Evolutionary conservation across 2,329 filamentous ascomycete genomes (phyloP).

Genomic region (Sarocladium oryzae): DNA sequence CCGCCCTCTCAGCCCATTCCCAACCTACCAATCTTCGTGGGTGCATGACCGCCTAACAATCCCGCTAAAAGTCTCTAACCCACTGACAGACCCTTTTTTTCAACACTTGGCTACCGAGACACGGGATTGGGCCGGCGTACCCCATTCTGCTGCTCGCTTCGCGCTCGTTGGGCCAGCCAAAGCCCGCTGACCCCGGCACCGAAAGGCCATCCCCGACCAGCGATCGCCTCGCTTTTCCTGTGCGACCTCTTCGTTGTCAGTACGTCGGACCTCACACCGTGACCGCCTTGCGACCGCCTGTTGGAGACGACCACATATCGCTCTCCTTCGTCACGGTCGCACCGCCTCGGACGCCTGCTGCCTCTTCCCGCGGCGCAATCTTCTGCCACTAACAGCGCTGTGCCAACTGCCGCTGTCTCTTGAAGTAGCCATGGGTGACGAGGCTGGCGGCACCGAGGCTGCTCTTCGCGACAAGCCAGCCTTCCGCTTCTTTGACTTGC

Average conservation of each 20-base stretch:
- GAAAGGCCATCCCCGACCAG: too few relatives aligned
- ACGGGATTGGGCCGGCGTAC: background rate
- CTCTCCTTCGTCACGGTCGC: background rate
- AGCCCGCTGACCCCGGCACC: background rate
- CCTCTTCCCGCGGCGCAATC: background rate
- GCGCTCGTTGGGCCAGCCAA: background rate
- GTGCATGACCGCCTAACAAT: background rate
- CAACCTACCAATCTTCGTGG: background rate
- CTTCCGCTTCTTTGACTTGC: constrained; percentile 7
- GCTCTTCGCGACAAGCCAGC: background rate
- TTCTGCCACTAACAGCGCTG: background rate
- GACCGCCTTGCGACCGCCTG: constrained; percentile 4
- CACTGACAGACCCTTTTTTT: background rate
- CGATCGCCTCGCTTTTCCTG: constrained; percentile 5
- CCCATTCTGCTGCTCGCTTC: background rate
- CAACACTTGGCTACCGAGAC: background rate
- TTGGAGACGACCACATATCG: constrained; percentile 3
- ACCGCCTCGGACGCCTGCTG: constrained; percentile 4
- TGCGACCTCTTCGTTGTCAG: background rate
- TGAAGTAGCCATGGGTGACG: constrained; percentile 1
- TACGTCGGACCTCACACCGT: background rate
- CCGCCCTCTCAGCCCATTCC: background rate
- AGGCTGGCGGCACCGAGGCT: constrained; percentile 1
- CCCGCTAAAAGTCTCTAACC: background rate
- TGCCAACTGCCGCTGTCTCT: background rate